Conservation (phyloP, 805 yeast species). For the Kluyveromyces aestuarii region DNA sequence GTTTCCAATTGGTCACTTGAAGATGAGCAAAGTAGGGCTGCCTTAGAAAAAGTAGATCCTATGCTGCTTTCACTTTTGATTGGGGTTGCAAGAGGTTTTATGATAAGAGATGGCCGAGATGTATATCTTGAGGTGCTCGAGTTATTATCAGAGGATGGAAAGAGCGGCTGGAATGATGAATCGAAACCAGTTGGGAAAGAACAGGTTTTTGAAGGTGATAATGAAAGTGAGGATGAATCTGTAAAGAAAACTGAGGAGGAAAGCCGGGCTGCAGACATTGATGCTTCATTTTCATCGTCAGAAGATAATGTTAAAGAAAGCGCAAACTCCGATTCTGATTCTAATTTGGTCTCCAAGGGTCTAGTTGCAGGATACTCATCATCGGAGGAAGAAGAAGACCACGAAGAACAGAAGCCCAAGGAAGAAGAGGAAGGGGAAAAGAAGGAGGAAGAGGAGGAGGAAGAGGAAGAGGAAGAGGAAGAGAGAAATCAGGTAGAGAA, state of each 20-base stretch:
- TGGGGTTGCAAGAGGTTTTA: conserved; percentile 19
- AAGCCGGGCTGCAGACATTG: neutral
- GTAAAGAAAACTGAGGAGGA: neutral
- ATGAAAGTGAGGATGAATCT: neutral
- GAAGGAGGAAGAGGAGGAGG: conserved; percentile 5
- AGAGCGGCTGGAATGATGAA: conserved; percentile 12
- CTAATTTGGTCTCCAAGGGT: neutral
- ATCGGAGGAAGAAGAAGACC: conserved; percentile 13
- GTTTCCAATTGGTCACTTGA: conserved; percentile 32
- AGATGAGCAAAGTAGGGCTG: conserved; percentile 20
- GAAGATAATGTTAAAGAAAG: conserved; percentile 6
- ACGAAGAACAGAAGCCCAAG: too few species aligned
- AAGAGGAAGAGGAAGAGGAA: conserved; percentile 10
- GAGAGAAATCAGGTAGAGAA: conserved; percentile 8
- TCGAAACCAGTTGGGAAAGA: conserved; percentile 3
- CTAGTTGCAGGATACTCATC: conserved; percentile 16
- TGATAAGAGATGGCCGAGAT: neutral
- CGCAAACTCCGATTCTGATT: neutral
- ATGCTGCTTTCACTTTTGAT: conserved; percentile 18
- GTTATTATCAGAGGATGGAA: conserved; percentile 5
- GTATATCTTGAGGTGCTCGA: conserved; percentile 4
- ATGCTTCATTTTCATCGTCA: neutral
- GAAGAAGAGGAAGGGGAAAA: neutral
- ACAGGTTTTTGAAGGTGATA: neutral
- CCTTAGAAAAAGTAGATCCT: conserved; percentile 23